A percentile compares a stretch with the other conserved stretches of the same genome.
phyloP scores from a whole-genome alignment of 1,284 basidiomycete species.

The Serendipita sp. region DNA sequence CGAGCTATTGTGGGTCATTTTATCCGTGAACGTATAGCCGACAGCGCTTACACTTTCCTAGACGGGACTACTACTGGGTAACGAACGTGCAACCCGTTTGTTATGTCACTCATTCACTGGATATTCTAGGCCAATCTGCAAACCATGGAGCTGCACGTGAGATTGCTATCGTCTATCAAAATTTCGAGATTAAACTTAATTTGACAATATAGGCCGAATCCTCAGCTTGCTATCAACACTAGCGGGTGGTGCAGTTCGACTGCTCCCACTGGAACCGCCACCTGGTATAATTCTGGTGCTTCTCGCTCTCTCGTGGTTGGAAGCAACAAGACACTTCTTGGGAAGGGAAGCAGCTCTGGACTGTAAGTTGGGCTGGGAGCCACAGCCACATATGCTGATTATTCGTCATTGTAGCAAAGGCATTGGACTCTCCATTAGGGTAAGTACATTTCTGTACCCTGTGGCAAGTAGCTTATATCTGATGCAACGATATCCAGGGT shows the following conservation, averaged over 20 bases:
- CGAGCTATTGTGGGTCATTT: background rate
- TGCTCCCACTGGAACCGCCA: background rate
- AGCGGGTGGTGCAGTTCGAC: background rate
- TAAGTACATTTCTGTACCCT: background rate
- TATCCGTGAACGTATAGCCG: background rate
- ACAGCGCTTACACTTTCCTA: background rate
- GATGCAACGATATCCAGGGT: constrained; percentile 8
- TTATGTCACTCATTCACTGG: background rate
- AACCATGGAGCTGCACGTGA: background rate
- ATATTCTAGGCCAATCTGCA: background rate
- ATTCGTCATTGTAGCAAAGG: constrained; percentile 11
- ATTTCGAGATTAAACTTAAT: background rate
- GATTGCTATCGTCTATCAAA: background rate
- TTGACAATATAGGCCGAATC: background rate
- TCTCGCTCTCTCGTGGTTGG: constrained; percentile 16
- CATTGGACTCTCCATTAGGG: constrained; percentile 19
- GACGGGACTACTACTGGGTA: background rate
- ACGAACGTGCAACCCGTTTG: background rate
- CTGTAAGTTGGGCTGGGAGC: background rate
- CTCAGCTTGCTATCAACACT: background rate
- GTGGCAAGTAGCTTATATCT: background rate
- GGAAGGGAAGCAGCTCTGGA: constrained; percentile 17
- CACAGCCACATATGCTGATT: background rate
- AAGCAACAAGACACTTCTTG: constrained; percentile 21
- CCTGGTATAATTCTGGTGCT: background rate